A percentile compares a stretch with the other conserved stretches of the same genome.
Evolutionary conservation across 768 basidiomycete species (phyloP).

Genomic region (Tricholoma saponaceum): DNA sequence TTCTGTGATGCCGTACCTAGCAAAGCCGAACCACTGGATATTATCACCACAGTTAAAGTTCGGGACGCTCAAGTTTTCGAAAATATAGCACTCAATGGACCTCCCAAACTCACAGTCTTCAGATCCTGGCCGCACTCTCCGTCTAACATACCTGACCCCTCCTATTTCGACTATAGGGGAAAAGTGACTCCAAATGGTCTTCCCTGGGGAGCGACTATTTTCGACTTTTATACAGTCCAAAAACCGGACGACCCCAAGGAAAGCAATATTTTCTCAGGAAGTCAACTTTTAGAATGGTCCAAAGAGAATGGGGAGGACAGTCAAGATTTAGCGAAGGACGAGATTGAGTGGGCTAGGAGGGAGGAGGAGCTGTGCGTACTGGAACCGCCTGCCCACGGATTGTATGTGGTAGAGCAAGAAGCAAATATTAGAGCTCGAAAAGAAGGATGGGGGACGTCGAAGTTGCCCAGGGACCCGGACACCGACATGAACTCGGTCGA

Average conservation of each 20-base stretch:
- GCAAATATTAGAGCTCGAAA: not conserved
- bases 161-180: not conserved
- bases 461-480: not conserved
- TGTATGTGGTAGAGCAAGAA: not conserved
- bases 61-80: too few species aligned
- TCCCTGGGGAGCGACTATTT: constrained; percentile 19
- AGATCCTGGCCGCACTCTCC: not conserved
- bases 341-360: too few species aligned
- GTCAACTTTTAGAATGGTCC: too few species aligned
- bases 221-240: not conserved
- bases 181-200: constrained; percentile 4
- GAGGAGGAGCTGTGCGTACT: not conserved
- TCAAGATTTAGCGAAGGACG: not conserved
- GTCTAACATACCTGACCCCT: not conserved
- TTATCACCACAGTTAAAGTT: too few species aligned
- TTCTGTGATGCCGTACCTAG: too few species aligned
- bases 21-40: too few species aligned
- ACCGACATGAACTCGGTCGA: too few species aligned
- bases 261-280: not conserved
- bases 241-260: not conserved
- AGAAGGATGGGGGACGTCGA: not conserved
- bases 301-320: not conserved
- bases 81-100: not conserved
- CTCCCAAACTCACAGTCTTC: not conserved
- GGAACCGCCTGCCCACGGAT: not conserved